These are phyloP conservation scores for Metschnikowia matae DNA, from an alignment of 805 yeast species.

Conservation along the genomic window DNA sequence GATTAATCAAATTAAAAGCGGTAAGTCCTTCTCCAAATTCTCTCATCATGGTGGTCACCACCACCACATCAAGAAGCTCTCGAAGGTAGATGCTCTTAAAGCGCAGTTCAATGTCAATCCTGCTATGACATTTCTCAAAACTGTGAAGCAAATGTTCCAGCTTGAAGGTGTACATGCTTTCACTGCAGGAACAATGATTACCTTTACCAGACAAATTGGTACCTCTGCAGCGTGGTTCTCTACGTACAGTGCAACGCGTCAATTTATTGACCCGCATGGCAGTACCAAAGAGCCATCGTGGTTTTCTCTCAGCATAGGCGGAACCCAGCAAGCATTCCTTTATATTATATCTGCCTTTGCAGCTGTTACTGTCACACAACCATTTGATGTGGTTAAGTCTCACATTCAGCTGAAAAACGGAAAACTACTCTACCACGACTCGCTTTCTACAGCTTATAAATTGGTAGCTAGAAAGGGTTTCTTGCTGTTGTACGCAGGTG, in stretches of 20 bases:
- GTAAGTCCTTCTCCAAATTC: constrained; percentile 22
- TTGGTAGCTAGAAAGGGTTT: constrained; percentile 29
- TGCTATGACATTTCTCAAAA: constrained; percentile 47
- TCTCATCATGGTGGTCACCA: constrained; percentile 14
- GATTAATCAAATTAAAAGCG: constrained; percentile 24
- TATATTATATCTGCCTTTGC: constrained; percentile 58
- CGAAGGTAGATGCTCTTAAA: constrained; percentile 13
- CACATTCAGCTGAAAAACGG: constrained; percentile 78
- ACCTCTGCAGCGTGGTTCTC: constrained; percentile 83
- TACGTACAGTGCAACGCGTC: constrained; percentile 73
- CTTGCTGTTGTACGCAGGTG: constrained; percentile 31
- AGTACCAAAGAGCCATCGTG: constrained; percentile 29
- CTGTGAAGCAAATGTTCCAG: constrained; percentile 61
- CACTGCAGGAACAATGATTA: constrained; percentile 78
- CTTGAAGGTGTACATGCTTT: constrained; percentile 76
- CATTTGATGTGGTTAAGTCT: constrained; percentile 82
- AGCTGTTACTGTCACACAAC: constrained; percentile 79
- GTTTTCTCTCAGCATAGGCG: constrained; percentile 44
- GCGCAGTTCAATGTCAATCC: constrained; percentile 48
- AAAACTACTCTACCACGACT: constrained; percentile 52
- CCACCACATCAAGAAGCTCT: not conserved
- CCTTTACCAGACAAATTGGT: constrained; percentile 72
- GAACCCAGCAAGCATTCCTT: constrained; percentile 47
- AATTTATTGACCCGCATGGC: constrained; percentile 53
- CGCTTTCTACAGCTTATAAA: constrained; percentile 39